A percentile compares a stretch with the other conserved stretches of the same genome.
Evolutionary conservation across 139 green algal species (phyloP).

Genomic region (Chlorella ohadii): DNA sequence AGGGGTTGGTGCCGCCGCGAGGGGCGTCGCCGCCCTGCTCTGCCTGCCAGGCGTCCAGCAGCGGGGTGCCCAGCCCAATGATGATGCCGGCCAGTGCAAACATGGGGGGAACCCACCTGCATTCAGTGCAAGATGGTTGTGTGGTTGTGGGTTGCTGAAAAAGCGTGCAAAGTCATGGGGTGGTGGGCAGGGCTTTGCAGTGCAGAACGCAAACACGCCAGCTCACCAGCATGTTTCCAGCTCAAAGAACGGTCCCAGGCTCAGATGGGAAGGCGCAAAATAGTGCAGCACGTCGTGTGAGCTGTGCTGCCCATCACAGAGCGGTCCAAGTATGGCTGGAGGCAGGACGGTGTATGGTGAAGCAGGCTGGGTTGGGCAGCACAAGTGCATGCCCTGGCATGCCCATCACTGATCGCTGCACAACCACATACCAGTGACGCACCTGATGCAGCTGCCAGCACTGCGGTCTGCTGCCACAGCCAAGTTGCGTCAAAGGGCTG

Average conservation of each 20-base stretch:
- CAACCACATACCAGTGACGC: too few relatives aligned
- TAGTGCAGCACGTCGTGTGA: conserved; percentile 72
- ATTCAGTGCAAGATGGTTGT: too few relatives aligned
- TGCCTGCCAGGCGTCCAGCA: conserved; percentile 22
- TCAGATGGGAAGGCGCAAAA: conserved; percentile 30
- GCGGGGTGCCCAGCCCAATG: conserved; percentile 55
- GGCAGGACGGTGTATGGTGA: too few relatives aligned
- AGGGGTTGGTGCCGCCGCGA: conserved; percentile 10
- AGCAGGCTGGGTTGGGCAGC: too few relatives aligned
- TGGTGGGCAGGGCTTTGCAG: not conserved
- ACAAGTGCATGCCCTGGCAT: too few relatives aligned
- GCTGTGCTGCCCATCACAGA: conserved; percentile 71
- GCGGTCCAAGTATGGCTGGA: conserved; percentile 59
- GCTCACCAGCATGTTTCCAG: conserved; percentile 64
- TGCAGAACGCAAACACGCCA: not conserved
- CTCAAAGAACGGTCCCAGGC: not conserved
- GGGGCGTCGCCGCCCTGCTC: conserved; percentile 2
- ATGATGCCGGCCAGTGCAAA: conserved; percentile 74
- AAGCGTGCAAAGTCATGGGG: too few relatives aligned
- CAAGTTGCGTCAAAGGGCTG: not conserved
- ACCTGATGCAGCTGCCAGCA: conserved; percentile 40
- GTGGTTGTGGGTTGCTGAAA: not conserved
- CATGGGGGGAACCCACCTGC: conserved; percentile 70
- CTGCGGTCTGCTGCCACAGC: conserved; percentile 31
- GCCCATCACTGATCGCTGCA: too few relatives aligned